Base-by-base conservation (phyloP, 192 early-diverging fungal species). In the Podila verticillata region DNA sequence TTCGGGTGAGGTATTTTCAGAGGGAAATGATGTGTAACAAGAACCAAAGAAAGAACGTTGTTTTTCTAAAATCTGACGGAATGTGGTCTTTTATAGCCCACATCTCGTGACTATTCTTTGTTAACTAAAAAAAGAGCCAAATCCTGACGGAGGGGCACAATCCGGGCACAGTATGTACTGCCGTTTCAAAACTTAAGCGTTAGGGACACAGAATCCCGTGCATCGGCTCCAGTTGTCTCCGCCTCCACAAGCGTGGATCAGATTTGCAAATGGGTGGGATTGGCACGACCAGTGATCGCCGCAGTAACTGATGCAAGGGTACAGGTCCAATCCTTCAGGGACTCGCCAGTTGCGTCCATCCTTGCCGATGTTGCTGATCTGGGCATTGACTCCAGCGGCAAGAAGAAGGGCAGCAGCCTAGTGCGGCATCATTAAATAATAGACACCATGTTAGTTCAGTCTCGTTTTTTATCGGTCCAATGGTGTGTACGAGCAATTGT, bases 171-270 rank as follows among this genome's bases (percentile, higher is more conserved):
- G 32, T 59, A 59, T 59, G 8, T 31, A 59, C 26, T 59, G 57
- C 28, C 12, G 57, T 31, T 59, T n/a, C 29, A 31, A 59, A 13
- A 59, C 57, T 59, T 59, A 59, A 31, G 26, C 29, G 57, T 59
- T 59, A 0, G 57, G 57, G 57, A 59, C 57, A 59, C 57, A 59
- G 57, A 59, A 59, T 59, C 57, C 57, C 13, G 57, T 7, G 57
- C 57, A 59, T 59, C 57, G 28, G 57, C 30, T 13, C 58, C 58
- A 60, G 58, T 60, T 60, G 4, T 60, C 58, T 60, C 58, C 58
- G 28, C 58, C 58, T 60, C 58, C 58, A 60, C 58, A 60, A 34
- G 58, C 58, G 17, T 60, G 58, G 58, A 60, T 60, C 58, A 60
- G 17, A 1, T 20, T 34, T 19, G 58, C 58, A 19, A 60, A 60